Evolutionary conservation across 1,284 basidiomycete species (phyloP).

Genomic region (Peniophora sp.): DNA sequence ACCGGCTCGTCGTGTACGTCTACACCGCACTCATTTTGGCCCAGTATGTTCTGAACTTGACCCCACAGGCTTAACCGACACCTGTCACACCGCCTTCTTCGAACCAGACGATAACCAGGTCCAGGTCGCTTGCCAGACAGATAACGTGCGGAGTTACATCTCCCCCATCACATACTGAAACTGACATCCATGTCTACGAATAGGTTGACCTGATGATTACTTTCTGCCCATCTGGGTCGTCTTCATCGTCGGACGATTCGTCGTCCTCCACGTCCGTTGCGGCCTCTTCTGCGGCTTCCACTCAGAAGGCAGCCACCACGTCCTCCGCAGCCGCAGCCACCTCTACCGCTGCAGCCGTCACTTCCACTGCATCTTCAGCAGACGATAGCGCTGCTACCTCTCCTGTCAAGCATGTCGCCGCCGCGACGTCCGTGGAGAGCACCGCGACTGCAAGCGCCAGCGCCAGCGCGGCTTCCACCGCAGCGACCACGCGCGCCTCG

Average conservation of each 20-base stretch:
- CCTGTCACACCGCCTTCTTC: constrained; percentile 32
- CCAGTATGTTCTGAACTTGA: constrained; percentile 1
- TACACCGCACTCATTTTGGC: not conserved
- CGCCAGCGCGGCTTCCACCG: not conserved
- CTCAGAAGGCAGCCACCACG: not conserved
- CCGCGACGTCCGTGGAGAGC: not conserved
- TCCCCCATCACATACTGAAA: not conserved
- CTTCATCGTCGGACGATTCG: not conserved
- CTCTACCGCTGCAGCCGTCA: not conserved
- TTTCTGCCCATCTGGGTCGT: constrained; percentile 17
- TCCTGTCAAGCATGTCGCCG: not conserved
- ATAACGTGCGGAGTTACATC: constrained; percentile 15
- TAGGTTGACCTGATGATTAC: constrained; percentile 24
- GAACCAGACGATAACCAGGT: constrained; percentile 28
- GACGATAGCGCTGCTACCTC: not conserved
- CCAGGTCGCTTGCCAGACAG: constrained; percentile 30
- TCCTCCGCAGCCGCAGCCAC: not conserved
- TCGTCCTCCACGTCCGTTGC: not conserved
- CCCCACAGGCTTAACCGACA: constrained; percentile 16
- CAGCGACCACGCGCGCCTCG: not conserved
- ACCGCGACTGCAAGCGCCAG: not conserved
- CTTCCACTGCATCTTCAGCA: not conserved
- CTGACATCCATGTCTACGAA: not conserved
- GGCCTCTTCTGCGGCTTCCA: not conserved
- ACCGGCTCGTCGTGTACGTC: constrained; percentile 23